Base-by-base conservation (phyloP, 441 rosid genomes). In the Eruca vesicaria region DNA sequence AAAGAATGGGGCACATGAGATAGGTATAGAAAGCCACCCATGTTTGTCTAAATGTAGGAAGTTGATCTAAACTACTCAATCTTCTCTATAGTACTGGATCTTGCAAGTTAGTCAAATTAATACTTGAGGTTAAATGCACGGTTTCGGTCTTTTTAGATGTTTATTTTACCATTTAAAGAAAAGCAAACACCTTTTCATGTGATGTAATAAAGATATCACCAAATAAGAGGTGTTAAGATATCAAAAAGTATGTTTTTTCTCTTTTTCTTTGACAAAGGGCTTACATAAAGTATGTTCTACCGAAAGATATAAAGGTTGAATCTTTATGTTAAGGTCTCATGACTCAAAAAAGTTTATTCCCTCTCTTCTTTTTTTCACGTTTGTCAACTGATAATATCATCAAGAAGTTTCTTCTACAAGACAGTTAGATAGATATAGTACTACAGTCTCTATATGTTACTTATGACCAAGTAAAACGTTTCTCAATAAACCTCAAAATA, bases 1-100 rank as follows among this genome's bases (percentile, higher is more conserved):
- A 71, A 60, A 77, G 73, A 71, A 77, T 77, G 76, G 80, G 67
- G 73, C n/a, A 71, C 80, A 71, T 77, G 76, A 71, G 58, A 71
- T 77, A 77, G 80, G 76, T 71, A 10, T 36, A 59, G 72, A 77
- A 72, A 71, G 72, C 45, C 76, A 71, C 48, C 76, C 80, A 66
- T 77, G 80, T 77, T 66, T 45, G 76, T 59, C 73, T 66, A 71
- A 77, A 71, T 77, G 59, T 26, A 71, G 80, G 35, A 77, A 77
- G 20, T 66, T 71, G 58, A 71, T 65, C 63, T 33, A 16, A 33
- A 65, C 68, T 59, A 71, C 21, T 33, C 75, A 12, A 53, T 73
- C 71, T 67, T 74, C 78, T 74, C 61, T 16, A 14, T 19, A 31
- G 10, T 31, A 57, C 43, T 66, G n/a, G 43, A 57, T 45, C 8